Evolutionary conservation across 1,139 yeast genomes (phyloP), one percentile per base, ranked within the genome.

Genomic region (Tardiomyces digboiensis): DNA sequence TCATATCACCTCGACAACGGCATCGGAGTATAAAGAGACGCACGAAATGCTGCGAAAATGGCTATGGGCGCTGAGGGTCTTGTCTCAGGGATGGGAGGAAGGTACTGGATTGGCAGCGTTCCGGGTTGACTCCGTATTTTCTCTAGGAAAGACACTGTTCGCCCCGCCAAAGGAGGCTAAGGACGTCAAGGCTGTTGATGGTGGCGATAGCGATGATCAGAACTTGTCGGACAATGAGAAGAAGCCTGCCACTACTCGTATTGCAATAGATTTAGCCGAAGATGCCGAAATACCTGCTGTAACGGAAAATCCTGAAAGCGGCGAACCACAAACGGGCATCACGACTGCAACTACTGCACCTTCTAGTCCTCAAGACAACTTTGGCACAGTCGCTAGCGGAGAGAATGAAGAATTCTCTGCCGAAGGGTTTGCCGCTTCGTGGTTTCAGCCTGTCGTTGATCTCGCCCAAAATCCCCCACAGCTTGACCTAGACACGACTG

Each of bases 71-170:
- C 29, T 53, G 20, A 45, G 57, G 16, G 50, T 51, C 0, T 37
- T 53, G 26, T 47, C 47, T 21, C 50, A 50, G 22, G 51, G 52
- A 0, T 53, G 57, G 68, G 66, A 60, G 39, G 67, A 64, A 43
- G 68, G 68, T 19, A 57, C 66, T 7, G 66, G 67, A 7, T 48
- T 64, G 19, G 67, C 67, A 0, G 57, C 58, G 1, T 52, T 61
- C 42, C 50, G 66, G 10, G 58, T 64, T 54, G 67, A 63, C 40
- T 51, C 64, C 2, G 57, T 64, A 6, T 61, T 62, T 39, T 57
- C 61, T 52, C 54, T 54, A 51, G 65, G 64, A 22, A 51, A 26
- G 33, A 13, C 33, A 16, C 33, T 26, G 33, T 26, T 26, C 14
- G 33, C 33, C 5, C 33, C 33, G 8, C 33, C 33, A 8, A 26